Conservation (phyloP, 148 eudicot species). For the Rhododendron ferrugineum region DNA sequence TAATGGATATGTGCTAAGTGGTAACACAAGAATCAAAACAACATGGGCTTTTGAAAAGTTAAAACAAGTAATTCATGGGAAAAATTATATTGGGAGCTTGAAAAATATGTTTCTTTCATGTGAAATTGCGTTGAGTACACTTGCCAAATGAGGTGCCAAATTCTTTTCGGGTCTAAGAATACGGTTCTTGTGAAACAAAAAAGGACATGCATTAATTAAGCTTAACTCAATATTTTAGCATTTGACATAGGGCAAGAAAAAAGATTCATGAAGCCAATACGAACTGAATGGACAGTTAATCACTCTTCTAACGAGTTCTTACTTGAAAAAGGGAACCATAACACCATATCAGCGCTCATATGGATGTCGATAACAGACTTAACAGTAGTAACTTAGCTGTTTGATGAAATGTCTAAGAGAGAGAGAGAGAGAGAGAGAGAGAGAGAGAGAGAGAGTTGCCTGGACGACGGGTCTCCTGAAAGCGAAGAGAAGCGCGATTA, state of each 20-base stretch:
- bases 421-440: conserved; percentile 2
- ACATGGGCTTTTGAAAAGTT: background rate
- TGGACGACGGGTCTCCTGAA: conserved; percentile 60
- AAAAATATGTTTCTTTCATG: background rate
- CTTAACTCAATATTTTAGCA: background rate
- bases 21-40: background rate
- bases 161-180: background rate
- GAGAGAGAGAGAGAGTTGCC: conserved; percentile 27
- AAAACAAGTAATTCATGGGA: background rate
- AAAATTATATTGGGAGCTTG: background rate
- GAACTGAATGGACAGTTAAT: background rate
- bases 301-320: background rate
- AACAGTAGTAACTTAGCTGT: conserved; percentile 16
- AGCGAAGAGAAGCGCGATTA: conserved; percentile 60
- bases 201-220: background rate
- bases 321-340: background rate
- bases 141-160: background rate
- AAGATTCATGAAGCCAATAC: background rate
- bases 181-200: background rate
- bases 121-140: background rate
- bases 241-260: background rate
- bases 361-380: background rate
- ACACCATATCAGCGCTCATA: background rate
- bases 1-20: background rate
- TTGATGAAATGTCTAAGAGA: conserved; percentile 43